Evolutionary conservation across 495 filamentous ascomycete species (phyloP), one percentile per base, ranked within the genome.

Genomic region (Aspergillus cavernicola): DNA sequence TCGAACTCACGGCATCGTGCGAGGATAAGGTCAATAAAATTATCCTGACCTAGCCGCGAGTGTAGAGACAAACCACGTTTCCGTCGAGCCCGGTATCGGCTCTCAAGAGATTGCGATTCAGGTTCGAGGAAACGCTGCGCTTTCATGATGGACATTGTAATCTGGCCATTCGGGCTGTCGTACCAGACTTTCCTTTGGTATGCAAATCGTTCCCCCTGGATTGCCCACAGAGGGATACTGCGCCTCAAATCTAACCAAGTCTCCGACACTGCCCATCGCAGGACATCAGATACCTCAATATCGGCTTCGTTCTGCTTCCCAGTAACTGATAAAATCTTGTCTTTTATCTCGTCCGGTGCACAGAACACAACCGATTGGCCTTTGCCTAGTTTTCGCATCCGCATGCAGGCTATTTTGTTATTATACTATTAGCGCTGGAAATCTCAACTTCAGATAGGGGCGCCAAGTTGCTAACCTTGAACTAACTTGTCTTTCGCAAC

Each of bases 401-500:
- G 59, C 82, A 85, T 87, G 45, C 83, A 87, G 4, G 83, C 84
- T 85, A 32, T 39, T 4, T 13, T 13, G 12, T 35, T 35, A 35
- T 5, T 35, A 3, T 35, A 3, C 32, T 3, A 35, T 15, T 10
- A 4, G 4, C 32, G 32, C 32, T 10, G 32, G 32, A 35, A 35
- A n/a, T n/a, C n/a, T 35, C 4, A 35, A 35, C 32, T 35, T n/a
- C n/a, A n/a, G n/a, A n/a, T n/a, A n/a, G 12, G 4, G 32, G 32
- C 32, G 4, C 32, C 32, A 56, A 9, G 85, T n/a, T n/a, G 12
- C 69, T 61, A 73, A 87, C 85, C 85, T 80, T 92, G 88, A 0
- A 89, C 85, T 1, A 86, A 70, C 24, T 78, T 73, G 45, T 91
- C 87, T 60, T 92, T 90, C 0, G 84, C 84, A 15, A 86, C 66